These are phyloP conservation scores for Takakia lepidozioides DNA, from an alignment of 225 moss, liverwort and hornwort species.

Conservation along the genomic window DNA sequence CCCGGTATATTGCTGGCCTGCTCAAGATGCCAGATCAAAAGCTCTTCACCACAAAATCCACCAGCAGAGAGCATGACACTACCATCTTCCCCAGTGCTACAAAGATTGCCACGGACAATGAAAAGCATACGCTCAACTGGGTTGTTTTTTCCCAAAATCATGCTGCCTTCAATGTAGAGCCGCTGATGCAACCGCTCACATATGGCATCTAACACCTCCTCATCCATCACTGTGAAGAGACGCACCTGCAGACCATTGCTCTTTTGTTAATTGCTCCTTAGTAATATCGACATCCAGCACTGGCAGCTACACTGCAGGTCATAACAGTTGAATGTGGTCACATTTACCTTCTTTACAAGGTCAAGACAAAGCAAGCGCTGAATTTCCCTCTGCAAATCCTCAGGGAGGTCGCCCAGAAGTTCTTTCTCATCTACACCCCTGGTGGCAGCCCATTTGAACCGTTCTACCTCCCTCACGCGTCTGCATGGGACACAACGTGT, in stretches of 20 bases:
- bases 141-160: slow-evolving; percentile 39
- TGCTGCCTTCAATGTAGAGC: slow-evolving; percentile 52
- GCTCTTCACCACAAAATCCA: slow-evolving; percentile 37
- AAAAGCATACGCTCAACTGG: slow-evolving; percentile 77
- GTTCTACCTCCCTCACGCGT: slow-evolving; percentile 57
- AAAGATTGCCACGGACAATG: slow-evolving; percentile 58
- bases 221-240: slow-evolving; percentile 50
- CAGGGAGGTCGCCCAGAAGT: slow-evolving; percentile 43
- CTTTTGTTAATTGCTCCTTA: no score
- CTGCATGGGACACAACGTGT: slow-evolving; percentile 9
- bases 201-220: slow-evolving; percentile 54
- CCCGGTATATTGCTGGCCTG: slow-evolving; percentile 12
- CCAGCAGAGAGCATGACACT: no score
- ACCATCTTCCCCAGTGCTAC: slow-evolving; percentile 44
- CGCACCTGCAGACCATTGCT: slow-evolving; percentile 39
- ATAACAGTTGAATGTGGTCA: not conserved
- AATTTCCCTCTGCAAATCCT: slow-evolving; percentile 64
- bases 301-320: no score
- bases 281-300: no score
- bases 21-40: slow-evolving; percentile 37
- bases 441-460: slow-evolving; percentile 65
- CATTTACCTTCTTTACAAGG: slow-evolving; percentile 55
- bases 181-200: slow-evolving; percentile 61
- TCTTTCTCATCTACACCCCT: slow-evolving; percentile 69
- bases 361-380: slow-evolving; percentile 60